Conservation (phyloP, 176 grass and related monocot species). For the Miscanthus lutarioriparius region DNA sequence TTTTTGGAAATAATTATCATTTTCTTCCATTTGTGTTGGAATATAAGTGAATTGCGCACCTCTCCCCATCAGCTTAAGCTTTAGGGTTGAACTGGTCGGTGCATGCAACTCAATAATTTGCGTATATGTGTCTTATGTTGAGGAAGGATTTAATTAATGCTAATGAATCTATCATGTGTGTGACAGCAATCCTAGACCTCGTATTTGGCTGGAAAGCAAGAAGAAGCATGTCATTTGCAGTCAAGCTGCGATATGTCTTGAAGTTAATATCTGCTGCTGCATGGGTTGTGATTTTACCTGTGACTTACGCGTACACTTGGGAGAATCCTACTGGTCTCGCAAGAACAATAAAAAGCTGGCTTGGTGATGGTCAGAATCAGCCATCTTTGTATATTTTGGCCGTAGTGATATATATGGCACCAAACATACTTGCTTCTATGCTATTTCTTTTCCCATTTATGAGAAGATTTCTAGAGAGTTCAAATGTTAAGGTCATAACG, state of each 20-base stretch:
- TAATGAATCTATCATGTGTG: neutral
- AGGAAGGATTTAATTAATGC: neutral
- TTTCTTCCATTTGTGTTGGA: too few species aligned
- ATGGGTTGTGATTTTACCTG: constrained; percentile 94
- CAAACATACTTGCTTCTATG: constrained; percentile 81
- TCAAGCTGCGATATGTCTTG: constrained; percentile 91
- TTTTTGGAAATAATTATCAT: neutral
- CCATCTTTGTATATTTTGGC: constrained; percentile 88
- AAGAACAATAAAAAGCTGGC: constrained; percentile 91
- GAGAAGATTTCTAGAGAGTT: constrained; percentile 81
- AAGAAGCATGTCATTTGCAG: constrained; percentile 87
- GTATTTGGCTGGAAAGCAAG: constrained; percentile 98
- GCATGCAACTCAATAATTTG: too few species aligned
- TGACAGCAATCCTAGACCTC: constrained; percentile 78
- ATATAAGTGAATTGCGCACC: too few species aligned
- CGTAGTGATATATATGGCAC: constrained; percentile 86
- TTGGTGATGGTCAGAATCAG: constrained; percentile 83
- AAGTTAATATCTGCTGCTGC: constrained; percentile 81
- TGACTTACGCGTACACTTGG: constrained; percentile 91
- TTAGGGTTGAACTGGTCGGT: too few species aligned
- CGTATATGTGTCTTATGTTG: neutral
- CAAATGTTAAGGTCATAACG: constrained; percentile 79
- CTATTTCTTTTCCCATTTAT: constrained; percentile 93
- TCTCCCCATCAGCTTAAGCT: too few species aligned
- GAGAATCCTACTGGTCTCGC: constrained; percentile 67